A percentile compares a stretch with the other conserved stretches of the same genome.
Evolutionary conservation across 805 yeast species (phyloP).

Genomic region (Pichia insulana): DNA sequence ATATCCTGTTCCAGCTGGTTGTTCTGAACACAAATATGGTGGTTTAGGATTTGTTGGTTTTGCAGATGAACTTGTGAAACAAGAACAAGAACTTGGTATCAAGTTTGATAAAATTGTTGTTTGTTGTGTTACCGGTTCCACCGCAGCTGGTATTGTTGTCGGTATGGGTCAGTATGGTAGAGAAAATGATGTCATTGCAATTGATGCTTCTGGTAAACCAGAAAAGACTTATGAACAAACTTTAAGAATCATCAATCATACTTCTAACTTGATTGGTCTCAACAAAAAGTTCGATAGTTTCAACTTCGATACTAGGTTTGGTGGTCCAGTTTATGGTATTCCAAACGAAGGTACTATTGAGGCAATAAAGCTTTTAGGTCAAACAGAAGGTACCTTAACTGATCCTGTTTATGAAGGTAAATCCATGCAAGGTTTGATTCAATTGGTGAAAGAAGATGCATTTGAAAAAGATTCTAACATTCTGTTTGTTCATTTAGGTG

Average conservation of each 20-base stretch:
- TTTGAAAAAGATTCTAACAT: slow-evolving; percentile 25
- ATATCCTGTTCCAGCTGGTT: slow-evolving; percentile 31
- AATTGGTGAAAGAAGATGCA: slow-evolving; percentile 20
- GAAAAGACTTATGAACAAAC: slow-evolving; percentile 29
- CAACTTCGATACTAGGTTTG: slow-evolving; percentile 26
- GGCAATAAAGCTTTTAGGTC: slow-evolving; percentile 29
- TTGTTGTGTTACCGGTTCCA: slow-evolving; percentile 29
- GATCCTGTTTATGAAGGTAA: slow-evolving; percentile 32
- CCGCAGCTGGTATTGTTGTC: slow-evolving; percentile 29
- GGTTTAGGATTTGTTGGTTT: slow-evolving; percentile 31
- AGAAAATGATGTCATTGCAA: slow-evolving; percentile 28
- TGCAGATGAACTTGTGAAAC: slow-evolving; percentile 28
- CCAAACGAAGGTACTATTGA: slow-evolving; percentile 31
- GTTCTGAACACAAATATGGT: slow-evolving; percentile 30
- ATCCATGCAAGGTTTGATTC: slow-evolving; percentile 28
- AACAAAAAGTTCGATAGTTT: slow-evolving; percentile 22
- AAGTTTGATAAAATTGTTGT: slow-evolving; percentile 29
- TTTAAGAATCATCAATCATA: slow-evolving; percentile 27
- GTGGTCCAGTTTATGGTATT: slow-evolving; percentile 28
- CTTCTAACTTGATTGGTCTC: slow-evolving; percentile 27
- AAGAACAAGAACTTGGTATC: slow-evolving; percentile 27
- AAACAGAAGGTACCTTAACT: slow-evolving; percentile 29
- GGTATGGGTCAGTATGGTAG: slow-evolving; percentile 30
- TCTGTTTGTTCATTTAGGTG: slow-evolving; percentile 27
- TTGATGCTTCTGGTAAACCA: slow-evolving; percentile 30